Base-by-base conservation (phyloP, 441 rosid genomes). In the Capsella rubella region DNA sequence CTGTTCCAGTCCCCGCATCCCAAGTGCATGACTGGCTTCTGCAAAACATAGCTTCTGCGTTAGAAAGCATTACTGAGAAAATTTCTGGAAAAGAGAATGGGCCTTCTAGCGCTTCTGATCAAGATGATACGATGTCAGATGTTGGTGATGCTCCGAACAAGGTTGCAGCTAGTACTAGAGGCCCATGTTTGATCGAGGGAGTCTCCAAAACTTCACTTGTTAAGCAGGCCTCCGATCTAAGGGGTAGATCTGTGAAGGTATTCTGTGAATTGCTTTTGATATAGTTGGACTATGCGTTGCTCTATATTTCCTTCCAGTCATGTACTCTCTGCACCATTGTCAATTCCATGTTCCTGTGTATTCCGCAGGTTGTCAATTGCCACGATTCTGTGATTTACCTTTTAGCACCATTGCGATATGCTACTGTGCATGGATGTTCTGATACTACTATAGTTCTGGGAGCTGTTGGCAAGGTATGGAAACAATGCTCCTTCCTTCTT, bases 371-470 rank as follows among this genome's bases (percentile, higher is more conserved):
- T 75, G 82, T 90, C 74, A 93, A 96, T 82, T 93, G 99, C 84
- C 97, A 96, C 57, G 99, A 93, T 79, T 96, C 98, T 65, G 92
- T 85, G 64, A 87, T 93, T 81, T 96, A 96, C 79, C 89, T 96
- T 75, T 81, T 96, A 78, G 95, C 97, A 31, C 99, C 99, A 58
- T 73, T 96, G 79, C 87, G 94, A 86, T 93, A 93, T 78, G 96
- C 92, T 47, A 93, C 97, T 27, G 67, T 96, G 54, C 90, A 96
- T 76, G 98, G 99, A 80, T 93, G 97, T 84, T 96, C 99, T 57
- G 99, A 93, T 78, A 76, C 98, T 47, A 93, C 99, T 58, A 89
- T 96, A 76, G 87, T 96, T 82, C 86, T 96, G 78, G 99, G 99
- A 82, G 98, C 99, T 66, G 95, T 90, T 78, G 99, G 99, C 84